Evolutionary conservation across 2,329 filamentous ascomycete genomes (phyloP).

Genomic region (Hyphodiscus sp.): DNA sequence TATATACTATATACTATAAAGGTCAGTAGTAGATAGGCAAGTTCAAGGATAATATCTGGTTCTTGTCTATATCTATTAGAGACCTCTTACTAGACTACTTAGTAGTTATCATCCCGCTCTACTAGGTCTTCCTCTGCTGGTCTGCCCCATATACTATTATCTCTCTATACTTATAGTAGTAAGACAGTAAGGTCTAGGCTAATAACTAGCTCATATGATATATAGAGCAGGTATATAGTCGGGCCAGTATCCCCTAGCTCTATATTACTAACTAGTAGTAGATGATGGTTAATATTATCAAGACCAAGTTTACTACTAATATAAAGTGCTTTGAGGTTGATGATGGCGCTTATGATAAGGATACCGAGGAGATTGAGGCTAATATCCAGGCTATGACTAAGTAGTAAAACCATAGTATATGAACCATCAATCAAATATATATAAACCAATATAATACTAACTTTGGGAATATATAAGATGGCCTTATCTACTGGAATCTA

Average conservation of each 20-base stretch:
- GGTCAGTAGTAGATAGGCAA: slow-evolving; percentile 8
- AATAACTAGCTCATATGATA: neutral
- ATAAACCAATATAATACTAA: neutral
- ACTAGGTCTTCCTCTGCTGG: slow-evolving; percentile 7
- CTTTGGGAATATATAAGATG: neutral
- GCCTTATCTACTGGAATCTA: slow-evolving; percentile 3
- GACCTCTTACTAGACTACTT: slow-evolving; percentile 12
- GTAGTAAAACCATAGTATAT: neutral
- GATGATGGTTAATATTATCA: slow-evolving; percentile 1
- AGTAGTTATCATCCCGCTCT: slow-evolving; percentile 5
- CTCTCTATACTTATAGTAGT: slow-evolving; percentile 9
- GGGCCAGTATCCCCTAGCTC: neutral
- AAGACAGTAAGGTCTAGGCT: slow-evolving; percentile 1
- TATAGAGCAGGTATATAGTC: neutral
- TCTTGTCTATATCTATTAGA: slow-evolving; percentile 8
- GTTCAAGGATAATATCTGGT: slow-evolving; percentile 15
- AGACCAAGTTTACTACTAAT: slow-evolving; percentile 3
- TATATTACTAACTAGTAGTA: slow-evolving; percentile 3
- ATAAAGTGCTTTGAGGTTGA: neutral
- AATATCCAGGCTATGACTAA: neutral
- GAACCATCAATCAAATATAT: neutral
- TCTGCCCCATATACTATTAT: slow-evolving; percentile 2
- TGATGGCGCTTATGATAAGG: neutral
- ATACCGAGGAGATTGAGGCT: slow-evolving; percentile 2
- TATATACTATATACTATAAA: slow-evolving; percentile 14